Conservation (phyloP, 164 flowering plant genomes). For the Dillenia turbinata region DNA sequence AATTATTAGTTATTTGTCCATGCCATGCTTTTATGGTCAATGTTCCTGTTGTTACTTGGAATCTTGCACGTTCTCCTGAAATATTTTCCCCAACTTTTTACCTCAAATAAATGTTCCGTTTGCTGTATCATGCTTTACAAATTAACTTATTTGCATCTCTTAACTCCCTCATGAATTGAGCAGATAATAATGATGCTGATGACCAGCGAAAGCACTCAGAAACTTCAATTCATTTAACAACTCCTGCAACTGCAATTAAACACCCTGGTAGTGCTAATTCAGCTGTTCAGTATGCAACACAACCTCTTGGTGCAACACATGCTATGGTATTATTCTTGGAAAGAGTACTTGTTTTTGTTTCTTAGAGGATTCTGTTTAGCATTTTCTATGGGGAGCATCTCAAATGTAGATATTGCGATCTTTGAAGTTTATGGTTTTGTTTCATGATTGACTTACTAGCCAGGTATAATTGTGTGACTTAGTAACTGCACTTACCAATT, state of each 20-base stretch:
- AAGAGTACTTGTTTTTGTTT: neutral
- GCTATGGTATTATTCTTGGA: slow-evolving; percentile 40
- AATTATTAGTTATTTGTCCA: too few species aligned
- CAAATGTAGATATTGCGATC: neutral
- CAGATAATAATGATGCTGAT: slow-evolving; percentile 59
- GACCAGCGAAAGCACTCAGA: slow-evolving; percentile 55
- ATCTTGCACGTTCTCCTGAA: too few species aligned
- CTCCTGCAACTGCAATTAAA: slow-evolving; percentile 37
- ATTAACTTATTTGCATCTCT: too few species aligned
- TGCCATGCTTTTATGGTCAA: too few species aligned
- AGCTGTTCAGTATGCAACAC: slow-evolving; percentile 39
- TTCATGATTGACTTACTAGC: neutral
- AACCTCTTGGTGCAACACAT: slow-evolving; percentile 51
- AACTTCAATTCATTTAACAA: slow-evolving; percentile 34
- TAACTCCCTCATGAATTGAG: neutral
- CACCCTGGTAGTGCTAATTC: slow-evolving; percentile 38
- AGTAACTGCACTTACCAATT: too few species aligned
- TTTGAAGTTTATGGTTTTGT: neutral
- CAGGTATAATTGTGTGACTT: too few species aligned
- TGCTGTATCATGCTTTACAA: too few species aligned
- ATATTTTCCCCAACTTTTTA: neutral
- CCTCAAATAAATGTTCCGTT: neutral
- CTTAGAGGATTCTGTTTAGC: neutral
- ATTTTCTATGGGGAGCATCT: neutral
- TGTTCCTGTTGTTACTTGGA: too few species aligned